Evolutionary conservation across 177 flowering plant species (phyloP).

Genomic region (Vitis hybrid): DNA sequence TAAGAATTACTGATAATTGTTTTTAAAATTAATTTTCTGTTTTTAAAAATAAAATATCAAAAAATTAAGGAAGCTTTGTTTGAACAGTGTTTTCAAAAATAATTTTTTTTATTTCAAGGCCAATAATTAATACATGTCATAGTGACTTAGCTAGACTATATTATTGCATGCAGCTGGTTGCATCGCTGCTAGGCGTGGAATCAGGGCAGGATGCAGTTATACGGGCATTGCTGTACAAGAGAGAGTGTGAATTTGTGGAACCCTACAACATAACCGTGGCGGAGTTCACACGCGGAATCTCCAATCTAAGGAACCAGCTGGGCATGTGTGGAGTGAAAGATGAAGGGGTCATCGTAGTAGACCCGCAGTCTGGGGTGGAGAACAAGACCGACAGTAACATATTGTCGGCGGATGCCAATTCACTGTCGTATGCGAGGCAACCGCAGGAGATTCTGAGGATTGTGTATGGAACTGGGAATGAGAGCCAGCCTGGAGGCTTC

Average conservation of each 20-base stretch:
- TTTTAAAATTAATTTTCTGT: neutral
- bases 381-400: conserved; percentile 18
- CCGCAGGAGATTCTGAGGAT: conserved; percentile 43
- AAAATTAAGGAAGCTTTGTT: no score
- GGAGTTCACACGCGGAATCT: conserved; percentile 24
- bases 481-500: conserved; percentile 39
- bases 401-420: conserved; percentile 26
- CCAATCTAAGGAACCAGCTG: conserved; percentile 25
- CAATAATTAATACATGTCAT: no score
- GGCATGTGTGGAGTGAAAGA: conserved; percentile 29
- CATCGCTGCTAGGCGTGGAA: conserved; percentile 35
- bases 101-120: no score
- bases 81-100: no score
- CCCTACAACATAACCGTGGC: conserved; percentile 29
- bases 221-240: conserved; percentile 27
- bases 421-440: conserved; percentile 30
- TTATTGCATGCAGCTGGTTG: conserved; percentile 26
- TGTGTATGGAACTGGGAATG: conserved; percentile 38
- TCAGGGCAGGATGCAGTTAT: conserved; percentile 45
- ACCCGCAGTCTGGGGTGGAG: no score
- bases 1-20: neutral
- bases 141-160: neutral
- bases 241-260: conserved; percentile 1
- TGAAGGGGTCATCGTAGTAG: conserved; percentile 18
- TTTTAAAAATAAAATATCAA: no score